phyloP scores from a whole-genome alignment of 2,329 filamentous ascomycete genomes.

The Ophiostoma ips region DNA sequence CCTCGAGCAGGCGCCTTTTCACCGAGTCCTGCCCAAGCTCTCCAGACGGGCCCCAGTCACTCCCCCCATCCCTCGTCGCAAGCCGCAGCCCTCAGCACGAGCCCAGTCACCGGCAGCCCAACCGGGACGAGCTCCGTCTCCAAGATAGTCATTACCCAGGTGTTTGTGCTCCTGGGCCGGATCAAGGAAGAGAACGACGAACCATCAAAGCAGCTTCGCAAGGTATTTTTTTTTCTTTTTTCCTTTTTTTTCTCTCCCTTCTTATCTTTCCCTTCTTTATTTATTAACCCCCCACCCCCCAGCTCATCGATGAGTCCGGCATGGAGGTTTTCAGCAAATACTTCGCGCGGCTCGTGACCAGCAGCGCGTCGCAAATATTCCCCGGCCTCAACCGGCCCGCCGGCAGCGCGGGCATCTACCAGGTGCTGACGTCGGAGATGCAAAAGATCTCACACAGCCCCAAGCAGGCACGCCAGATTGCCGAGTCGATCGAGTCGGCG shows the following conservation, averaged over 20 bases:
- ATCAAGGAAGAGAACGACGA: conserved; percentile 86
- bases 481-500: conserved; percentile 78
- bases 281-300: neutral
- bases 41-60: conserved; percentile 42
- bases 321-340: conserved; percentile 98
- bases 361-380: conserved; percentile 87
- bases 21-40: conserved; percentile 43
- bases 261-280: too few relatives aligned
- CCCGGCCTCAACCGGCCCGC: conserved; percentile 59
- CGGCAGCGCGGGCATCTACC: conserved; percentile 69
- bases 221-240: conserved; percentile 41
- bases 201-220: conserved; percentile 76
- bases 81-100: conserved; percentile 42
- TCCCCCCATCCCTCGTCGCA: conserved; percentile 41
- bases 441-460: conserved; percentile 69
- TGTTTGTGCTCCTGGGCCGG: conserved; percentile 85
- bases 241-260: neutral
- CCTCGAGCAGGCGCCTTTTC: conserved; percentile 51
- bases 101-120: conserved; percentile 47
- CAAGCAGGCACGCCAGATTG: conserved; percentile 78
- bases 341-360: conserved; percentile 80
- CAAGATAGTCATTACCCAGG: conserved; percentile 90
- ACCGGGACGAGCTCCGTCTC: conserved; percentile 56
- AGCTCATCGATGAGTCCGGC: conserved; percentile 94
- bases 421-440: conserved; percentile 70